Evolutionary conservation across 805 yeast genomes (phyloP).

Genomic region (Ogataea methylovora): DNA sequence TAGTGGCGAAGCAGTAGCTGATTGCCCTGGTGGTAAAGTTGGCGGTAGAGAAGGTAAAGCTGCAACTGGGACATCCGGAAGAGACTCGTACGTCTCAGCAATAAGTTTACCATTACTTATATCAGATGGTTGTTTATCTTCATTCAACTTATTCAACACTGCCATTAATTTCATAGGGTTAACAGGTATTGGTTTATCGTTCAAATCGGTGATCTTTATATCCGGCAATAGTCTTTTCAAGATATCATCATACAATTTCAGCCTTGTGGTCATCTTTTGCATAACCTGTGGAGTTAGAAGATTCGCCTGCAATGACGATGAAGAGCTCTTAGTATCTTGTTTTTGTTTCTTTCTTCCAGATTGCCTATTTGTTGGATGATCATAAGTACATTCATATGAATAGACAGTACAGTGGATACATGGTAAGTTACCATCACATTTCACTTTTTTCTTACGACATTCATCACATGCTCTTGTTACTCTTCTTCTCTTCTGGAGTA

Average conservation of each 20-base stretch:
- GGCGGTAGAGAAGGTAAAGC: constrained; percentile 11
- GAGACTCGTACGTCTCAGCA: constrained; percentile 17
- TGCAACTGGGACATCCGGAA: constrained; percentile 26
- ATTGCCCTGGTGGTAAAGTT: not conserved
- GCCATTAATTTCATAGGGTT: constrained; percentile 25
- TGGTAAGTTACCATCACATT: constrained; percentile 44
- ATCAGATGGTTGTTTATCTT: constrained; percentile 8
- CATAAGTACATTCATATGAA: constrained; percentile 77
- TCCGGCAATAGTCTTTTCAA: constrained; percentile 24
- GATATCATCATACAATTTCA: constrained; percentile 25
- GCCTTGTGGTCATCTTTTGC: constrained; percentile 23
- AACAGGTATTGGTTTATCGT: constrained; percentile 24
- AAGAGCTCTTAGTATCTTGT: not conserved
- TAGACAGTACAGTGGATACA: constrained; percentile 72
- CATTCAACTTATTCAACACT: constrained; percentile 20
- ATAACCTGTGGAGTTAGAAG: constrained; percentile 15
- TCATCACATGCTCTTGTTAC: constrained; percentile 45
- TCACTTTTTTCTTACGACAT: constrained; percentile 43
- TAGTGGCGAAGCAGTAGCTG: constrained; percentile 1
- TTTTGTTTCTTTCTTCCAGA: constrained; percentile 27
- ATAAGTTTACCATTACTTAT: constrained; percentile 4
- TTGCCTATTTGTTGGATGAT: constrained; percentile 57
- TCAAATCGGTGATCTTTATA: constrained; percentile 22
- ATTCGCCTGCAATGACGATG: not conserved
- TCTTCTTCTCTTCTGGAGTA: constrained; percentile 25